Evolutionary conservation across 768 basidiomycete genomes (phyloP), one percentile per base, ranked within the genome.

Genomic region (Mycena floridula): DNA sequence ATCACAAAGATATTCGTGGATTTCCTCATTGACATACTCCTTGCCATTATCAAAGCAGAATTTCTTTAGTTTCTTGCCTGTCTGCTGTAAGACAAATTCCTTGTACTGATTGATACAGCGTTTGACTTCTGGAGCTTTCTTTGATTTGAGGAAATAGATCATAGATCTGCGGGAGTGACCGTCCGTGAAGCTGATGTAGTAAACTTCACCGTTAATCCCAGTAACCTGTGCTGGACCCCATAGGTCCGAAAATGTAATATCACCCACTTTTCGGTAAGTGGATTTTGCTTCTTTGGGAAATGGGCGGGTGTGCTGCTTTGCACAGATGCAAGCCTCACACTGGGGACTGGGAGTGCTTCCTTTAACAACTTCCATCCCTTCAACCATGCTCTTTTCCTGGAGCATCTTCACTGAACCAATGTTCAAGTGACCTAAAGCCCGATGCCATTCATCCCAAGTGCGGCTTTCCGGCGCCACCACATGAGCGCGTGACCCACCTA

Each of bases 271-370:
- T 3, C 37, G 43, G 45, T 54, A 52, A 28, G 27, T 36, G 8
- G 47, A 47, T 46, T 49, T 43, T 25, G 65, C 58, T 42, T 60
- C 52, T n/a, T 59, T 51, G 22, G 66, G 68, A 41, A 65, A 63
- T 4, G 59, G 48, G 4, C 40, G 40, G 6, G 57, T 53, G 15
- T 61, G 57, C 7, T 56, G 50, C 44, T 72, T 71, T 1, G 63
- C 64, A 35, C 59, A 47, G 37, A 69, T 54, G 50, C 68, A 72
- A 7, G 56, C 54, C 32, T 59, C 51, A 28, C 67, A 69, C 24
- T 56, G 49, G 15, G 45, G 47, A 2, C 43, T 23, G n/a, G 27
- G 25, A 18, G 46, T 18, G 7, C 44, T 44, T 27, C 44, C 18
- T 32, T 36, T n/a, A 26, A 46, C 42, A 46, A 60, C 46, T n/a